phyloP scores from a whole-genome alignment of 2,329 filamentous ascomycete genomes.

The Xylaria hypoxylon region DNA sequence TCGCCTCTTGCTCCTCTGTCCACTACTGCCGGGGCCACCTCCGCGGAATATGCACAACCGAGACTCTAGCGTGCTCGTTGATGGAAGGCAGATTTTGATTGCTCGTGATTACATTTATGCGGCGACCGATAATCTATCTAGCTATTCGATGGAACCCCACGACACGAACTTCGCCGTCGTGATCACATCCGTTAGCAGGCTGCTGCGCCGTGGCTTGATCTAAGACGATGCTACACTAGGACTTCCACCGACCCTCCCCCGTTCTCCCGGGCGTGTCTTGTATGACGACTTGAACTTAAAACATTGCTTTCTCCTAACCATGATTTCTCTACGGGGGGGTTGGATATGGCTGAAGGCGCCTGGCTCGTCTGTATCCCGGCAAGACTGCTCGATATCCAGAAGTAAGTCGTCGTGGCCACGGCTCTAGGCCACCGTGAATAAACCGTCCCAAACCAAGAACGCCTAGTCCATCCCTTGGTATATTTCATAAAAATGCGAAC shows the following conservation, averaged over 20 bases:
- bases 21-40: background rate
- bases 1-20: background rate
- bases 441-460: constrained; percentile 37
- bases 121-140: constrained; percentile 3
- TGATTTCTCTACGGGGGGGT: background rate
- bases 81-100: constrained; percentile 1
- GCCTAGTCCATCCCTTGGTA: constrained; percentile 41
- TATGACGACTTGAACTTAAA: constrained; percentile 1
- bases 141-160: background rate
- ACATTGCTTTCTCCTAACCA: constrained; percentile 4
- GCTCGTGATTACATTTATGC: background rate
- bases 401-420: constrained; percentile 35
- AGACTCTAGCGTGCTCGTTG: background rate
- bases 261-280: background rate
- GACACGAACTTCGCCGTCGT: background rate
- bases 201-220: background rate
- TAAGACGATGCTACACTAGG: background rate
- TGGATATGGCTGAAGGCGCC: background rate
- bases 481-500: constrained; percentile 36
- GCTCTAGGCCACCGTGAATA: constrained; percentile 36
- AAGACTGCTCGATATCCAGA: constrained; percentile 36
- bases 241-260: background rate
- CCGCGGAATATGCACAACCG: background rate
- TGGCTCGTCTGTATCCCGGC: constrained; percentile 20
- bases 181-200: background rate